These are phyloP conservation scores for Solanum habrochaites DNA, from an alignment of 257 asterid species.

Conservation along the genomic window DNA sequence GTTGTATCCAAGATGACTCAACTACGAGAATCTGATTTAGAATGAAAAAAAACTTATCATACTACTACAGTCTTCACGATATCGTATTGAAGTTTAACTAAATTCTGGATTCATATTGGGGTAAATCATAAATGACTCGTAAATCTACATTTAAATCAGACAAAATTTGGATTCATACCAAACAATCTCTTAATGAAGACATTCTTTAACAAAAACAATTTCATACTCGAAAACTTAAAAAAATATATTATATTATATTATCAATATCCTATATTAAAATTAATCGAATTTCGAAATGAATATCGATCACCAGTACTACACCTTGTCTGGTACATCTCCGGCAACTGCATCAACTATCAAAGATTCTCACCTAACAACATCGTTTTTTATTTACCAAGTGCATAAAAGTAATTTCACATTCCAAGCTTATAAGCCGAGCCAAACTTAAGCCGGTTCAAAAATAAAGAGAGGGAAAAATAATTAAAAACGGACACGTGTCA, in stretches of 20 bases:
- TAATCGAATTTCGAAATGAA: background rate
- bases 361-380: background rate
- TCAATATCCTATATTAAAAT: background rate
- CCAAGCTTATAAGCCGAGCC: background rate
- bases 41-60: too few species aligned
- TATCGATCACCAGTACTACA: background rate
- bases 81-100: too few species aligned
- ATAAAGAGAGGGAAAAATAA: background rate
- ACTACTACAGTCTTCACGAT: too few species aligned
- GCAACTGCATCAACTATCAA: background rate
- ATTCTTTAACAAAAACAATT: too few species aligned
- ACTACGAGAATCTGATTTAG: too few species aligned
- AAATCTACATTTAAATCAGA: too few species aligned
- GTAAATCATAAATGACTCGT: too few species aligned
- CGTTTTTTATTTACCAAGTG: background rate
- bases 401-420: background rate
- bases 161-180: too few species aligned
- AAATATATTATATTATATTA: too few species aligned
- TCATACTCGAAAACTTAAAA: too few species aligned
- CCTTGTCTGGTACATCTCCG: slow-evolving; percentile 7
- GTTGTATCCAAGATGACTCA: too few species aligned
- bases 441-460: background rate
- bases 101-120: background rate
- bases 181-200: too few species aligned
- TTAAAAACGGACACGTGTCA: slow-evolving; percentile 1